Percentiles rank a stretch among this genome's conserved stretches.
Conservation (phyloP, 805 yeast species). For the Kodamaea jinghongensis region DNA sequence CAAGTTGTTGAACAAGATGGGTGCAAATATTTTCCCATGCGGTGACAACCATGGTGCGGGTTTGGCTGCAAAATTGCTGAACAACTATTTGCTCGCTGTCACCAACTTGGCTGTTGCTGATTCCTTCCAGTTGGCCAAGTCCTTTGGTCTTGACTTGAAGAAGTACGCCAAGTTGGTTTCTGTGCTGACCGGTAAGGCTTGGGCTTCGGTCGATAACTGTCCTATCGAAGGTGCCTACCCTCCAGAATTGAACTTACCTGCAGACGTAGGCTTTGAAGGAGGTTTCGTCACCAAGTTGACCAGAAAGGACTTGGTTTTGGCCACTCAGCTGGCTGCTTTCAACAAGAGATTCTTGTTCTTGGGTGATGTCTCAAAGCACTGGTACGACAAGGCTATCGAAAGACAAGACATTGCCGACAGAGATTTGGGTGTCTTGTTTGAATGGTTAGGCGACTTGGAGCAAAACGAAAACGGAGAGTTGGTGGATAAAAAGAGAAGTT, state of each 20-base stretch:
- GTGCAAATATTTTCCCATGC: constrained; percentile 47
- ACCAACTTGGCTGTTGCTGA: constrained; percentile 55
- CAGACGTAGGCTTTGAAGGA: constrained; percentile 44
- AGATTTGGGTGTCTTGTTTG: constrained; percentile 42
- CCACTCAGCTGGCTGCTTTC: constrained; percentile 36
- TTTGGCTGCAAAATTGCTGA: constrained; percentile 52
- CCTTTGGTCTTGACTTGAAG: constrained; percentile 46
- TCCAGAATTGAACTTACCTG: constrained; percentile 38
- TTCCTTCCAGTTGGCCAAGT: constrained; percentile 50
- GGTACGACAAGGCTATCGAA: constrained; percentile 45
- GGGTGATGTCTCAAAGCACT: constrained; percentile 38
- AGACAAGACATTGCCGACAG: constrained; percentile 37
- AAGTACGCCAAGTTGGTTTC: constrained; percentile 48
- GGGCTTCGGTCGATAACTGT: constrained; percentile 55
- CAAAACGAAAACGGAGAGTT: constrained; percentile 15
- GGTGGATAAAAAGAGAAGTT: constrained; percentile 8
- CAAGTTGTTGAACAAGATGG: constrained; percentile 41
- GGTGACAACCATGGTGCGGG: constrained; percentile 50
- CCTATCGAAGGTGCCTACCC: constrained; percentile 50
- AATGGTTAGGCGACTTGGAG: constrained; percentile 41
- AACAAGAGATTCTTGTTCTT: constrained; percentile 34
- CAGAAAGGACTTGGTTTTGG: constrained; percentile 43
- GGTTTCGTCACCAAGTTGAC: constrained; percentile 50
- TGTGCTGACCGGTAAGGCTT: constrained; percentile 51
- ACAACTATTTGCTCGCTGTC: constrained; percentile 52